phyloP scores from a whole-genome alignment of 2,329 filamentous ascomycete species.

The Colletotrichum chrysophilum region DNA sequence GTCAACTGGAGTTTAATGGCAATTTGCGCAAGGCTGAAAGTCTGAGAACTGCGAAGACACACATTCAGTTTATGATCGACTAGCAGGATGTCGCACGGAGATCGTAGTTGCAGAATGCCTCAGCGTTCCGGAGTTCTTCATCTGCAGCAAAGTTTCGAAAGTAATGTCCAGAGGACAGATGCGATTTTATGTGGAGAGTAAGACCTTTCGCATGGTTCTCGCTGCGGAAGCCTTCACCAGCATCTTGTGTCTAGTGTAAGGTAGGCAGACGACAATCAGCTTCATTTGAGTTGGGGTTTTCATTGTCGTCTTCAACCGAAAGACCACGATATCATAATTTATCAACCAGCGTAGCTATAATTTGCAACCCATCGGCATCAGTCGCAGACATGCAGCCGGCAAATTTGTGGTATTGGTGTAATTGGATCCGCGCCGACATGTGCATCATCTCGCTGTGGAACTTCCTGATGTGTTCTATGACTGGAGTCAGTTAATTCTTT shows the following conservation, averaged over 20 bases:
- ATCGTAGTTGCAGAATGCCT: background rate
- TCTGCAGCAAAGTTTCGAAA: background rate
- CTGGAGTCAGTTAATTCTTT: background rate
- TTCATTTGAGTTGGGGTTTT: background rate
- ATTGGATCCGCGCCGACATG: background rate
- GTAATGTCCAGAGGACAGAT: background rate
- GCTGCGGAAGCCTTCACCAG: background rate
- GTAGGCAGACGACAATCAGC: background rate
- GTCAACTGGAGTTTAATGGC: background rate
- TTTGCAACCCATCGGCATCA: background rate
- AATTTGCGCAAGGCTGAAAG: background rate
- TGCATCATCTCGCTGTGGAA: background rate
- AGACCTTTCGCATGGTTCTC: background rate
- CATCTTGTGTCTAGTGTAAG: background rate
- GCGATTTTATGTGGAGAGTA: background rate
- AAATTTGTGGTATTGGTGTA: background rate
- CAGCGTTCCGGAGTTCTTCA: background rate
- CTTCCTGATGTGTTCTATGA: background rate
- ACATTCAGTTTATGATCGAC: background rate
- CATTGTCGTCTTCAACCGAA: background rate
- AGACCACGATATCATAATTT: background rate
- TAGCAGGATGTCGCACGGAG: background rate
- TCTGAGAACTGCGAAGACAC: background rate
- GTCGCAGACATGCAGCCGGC: background rate
- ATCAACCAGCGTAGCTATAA: background rate